Base-by-base conservation (phyloP, 345 rosid species). In the Camelina sativa region DNA sequence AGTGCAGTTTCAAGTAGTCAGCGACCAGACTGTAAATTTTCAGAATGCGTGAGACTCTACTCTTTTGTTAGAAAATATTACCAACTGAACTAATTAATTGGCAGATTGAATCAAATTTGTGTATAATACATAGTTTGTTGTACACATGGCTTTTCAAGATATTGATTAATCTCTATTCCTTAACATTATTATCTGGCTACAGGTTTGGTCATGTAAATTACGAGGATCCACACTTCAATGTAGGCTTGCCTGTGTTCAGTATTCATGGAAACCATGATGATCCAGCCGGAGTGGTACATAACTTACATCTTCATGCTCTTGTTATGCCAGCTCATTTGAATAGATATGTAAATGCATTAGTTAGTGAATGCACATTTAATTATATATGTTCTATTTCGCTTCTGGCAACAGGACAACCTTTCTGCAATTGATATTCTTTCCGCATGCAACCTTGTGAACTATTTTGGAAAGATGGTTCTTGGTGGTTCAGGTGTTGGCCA, bases 261-360 rank as follows among this genome's bases (percentile, higher is more conserved):
- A 94, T 94, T 74, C 99, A 94, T 85, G 99, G 99, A 84, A 92
- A 94, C 85, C 99, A 94, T 82, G 99, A 94, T 81, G 99, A 94
- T 80, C 99, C 99, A 69, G 99, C 99, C 69, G 99, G 99, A 80
- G 99, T 94, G 92, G 98, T 94, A 87, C 80, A 80, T 30, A 60
- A 64, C 41, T 71, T 79, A 17, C 67, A 65, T 53, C 56, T 56
- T 17, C 68, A 16, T 75, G 25, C 50, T 72, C 44, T 19, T 57
- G 35, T 74, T 69, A 43, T 56, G 64, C 32, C 50, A 12, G 68
- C 64, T 71, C 58, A 11, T 55, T 60, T 20, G 53, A 23, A 62
- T 64, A 40, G 16, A 5, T 62, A 13, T 53, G 38, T 46, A 48
- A 54, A 38, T 46, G 44, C 41, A 17, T 64, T 65, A 53, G 11